Base-by-base conservation (phyloP, 257 asterid species). In the Nicotiana tabacum region DNA sequence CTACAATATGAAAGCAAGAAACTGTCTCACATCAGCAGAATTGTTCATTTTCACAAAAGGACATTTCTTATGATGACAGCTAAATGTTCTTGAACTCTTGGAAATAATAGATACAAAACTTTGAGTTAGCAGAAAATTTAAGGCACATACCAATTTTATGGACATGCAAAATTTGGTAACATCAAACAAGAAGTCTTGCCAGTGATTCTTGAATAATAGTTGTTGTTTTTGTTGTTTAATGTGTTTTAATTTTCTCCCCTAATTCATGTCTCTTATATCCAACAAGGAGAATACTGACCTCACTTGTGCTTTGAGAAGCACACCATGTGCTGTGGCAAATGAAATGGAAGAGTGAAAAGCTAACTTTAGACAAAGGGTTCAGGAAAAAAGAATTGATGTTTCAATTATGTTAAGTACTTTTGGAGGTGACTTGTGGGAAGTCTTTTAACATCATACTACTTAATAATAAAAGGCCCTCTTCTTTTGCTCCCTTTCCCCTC, bases 281-380 rank as follows among this genome's bases (percentile, higher is more conserved):
- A 85, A 83, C 81, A 85, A 83, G 66, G 72, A 82, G 84, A 51
- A 51, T 35, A 74, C 35, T 86, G 61, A 66, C 86, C 64, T 88
- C 83, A 87, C 76, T 80, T 29, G 51, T 83, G 88, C 82, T 84
- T 81, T 87, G 62, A 79, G 86, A 83, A 88, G 91, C 92, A 91
- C 66, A 84, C 70, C 93, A 91, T 92, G 96, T 74, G 80, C 64
- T 6, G 35, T 90, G 92, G 88, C 87, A 84, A 82, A 66, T 43
- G 79, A 82, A 88, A 89, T 24, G 12, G 90, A 79, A 87, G 89
- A 82, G 58, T 85, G 78, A 88, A 90, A 91, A 92, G 92, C 90
- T 48, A 74, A 21, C 37, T 48, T 85, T 62, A 69, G 56, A 83
- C 62, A 84, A 43, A 37, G 56, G 21, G 6, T 16, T 6, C 2